phyloP scores from a whole-genome alignment of 352 stramenopile genomes.

The Phytopythium litorale region DNA sequence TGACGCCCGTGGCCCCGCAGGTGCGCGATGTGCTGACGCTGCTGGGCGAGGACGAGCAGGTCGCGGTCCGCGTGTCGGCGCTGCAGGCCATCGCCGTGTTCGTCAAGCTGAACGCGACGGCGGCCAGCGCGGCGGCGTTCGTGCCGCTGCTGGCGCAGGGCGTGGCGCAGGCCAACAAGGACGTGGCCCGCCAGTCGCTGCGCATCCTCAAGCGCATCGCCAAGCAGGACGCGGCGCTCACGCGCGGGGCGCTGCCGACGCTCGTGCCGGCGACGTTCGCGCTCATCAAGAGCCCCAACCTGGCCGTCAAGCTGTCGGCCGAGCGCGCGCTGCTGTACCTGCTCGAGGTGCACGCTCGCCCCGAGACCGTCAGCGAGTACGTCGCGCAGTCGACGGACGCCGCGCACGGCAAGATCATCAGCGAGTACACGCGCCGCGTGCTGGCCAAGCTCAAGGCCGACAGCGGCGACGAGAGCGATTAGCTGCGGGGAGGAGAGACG shows the following conservation, averaged over 20 bases:
- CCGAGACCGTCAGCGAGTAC: conserved; percentile 78
- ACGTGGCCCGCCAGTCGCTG: conserved; percentile 67
- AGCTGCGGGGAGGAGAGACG: conserved; percentile 9
- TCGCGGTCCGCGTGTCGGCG: conserved; percentile 48
- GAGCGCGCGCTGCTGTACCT: conserved; percentile 86
- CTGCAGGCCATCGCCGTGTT: conserved; percentile 52
- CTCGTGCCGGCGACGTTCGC: conserved; percentile 80
- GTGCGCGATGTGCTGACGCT: conserved; percentile 29
- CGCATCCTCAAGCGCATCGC: conserved; percentile 70
- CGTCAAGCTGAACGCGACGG: conserved; percentile 42
- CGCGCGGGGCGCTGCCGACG: conserved; percentile 41
- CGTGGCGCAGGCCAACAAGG: conserved; percentile 76
- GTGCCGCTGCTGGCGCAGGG: conserved; percentile 56
- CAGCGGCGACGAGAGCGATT: conserved; percentile 80
- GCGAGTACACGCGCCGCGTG: conserved; percentile 84
- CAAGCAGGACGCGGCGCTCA: conserved; percentile 58
- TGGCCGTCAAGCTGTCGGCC: conserved; percentile 83
- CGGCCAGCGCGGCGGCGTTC: conserved; percentile 27
- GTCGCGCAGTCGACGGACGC: conserved; percentile 33
- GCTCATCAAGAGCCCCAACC: conserved; percentile 88
- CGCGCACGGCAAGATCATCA: conserved; percentile 78
- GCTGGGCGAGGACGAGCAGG: conserved; percentile 64
- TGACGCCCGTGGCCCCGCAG: conserved; percentile 18
- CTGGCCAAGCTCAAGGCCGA: conserved; percentile 84
- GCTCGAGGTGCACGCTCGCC: conserved; percentile 79